Conservation (phyloP, 331 rosid species). For the Spiraea crenata region DNA sequence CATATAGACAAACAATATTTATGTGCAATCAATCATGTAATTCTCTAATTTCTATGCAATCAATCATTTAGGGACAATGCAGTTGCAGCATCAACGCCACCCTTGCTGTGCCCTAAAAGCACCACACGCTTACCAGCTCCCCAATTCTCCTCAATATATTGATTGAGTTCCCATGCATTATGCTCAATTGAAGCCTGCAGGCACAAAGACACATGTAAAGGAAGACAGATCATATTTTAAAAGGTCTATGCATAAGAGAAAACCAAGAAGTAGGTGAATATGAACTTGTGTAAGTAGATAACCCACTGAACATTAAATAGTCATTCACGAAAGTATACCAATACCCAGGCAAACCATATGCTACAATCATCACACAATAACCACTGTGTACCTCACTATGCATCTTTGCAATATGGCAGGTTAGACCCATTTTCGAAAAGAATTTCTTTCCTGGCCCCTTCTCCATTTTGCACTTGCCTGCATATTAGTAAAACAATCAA, state of each 20-base stretch:
- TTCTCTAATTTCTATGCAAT: too few species aligned
- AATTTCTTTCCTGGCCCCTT: too few species aligned
- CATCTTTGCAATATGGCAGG: constrained; percentile 82
- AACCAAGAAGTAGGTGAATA: not conserved
- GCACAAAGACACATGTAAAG: not conserved
- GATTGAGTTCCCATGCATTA: constrained; percentile 78
- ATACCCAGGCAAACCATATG: too few species aligned
- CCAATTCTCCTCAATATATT: constrained; percentile 75
- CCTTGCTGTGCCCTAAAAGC: constrained; percentile 89
- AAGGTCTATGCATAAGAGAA: not conserved
- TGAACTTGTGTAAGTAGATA: too few species aligned
- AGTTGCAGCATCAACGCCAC: constrained; percentile 75
- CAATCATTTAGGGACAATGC: constrained; percentile 70
- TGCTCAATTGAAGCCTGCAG: constrained; percentile 70
- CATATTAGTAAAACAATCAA: too few species aligned
- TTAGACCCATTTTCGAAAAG: constrained; percentile 86
- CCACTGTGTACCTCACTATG: constrained; percentile 62
- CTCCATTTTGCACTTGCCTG: too few species aligned
- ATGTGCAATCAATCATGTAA: too few species aligned
- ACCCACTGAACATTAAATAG: not conserved
- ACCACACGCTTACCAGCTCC: constrained; percentile 74
- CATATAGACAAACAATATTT: too few species aligned
- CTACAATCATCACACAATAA: not conserved
- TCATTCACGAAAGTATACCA: not conserved
- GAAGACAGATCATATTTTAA: not conserved